These are phyloP conservation scores for Bipolaris victoriae DNA, from an alignment of 2,329 filamentous ascomycete species.

Conservation along the genomic window DNA sequence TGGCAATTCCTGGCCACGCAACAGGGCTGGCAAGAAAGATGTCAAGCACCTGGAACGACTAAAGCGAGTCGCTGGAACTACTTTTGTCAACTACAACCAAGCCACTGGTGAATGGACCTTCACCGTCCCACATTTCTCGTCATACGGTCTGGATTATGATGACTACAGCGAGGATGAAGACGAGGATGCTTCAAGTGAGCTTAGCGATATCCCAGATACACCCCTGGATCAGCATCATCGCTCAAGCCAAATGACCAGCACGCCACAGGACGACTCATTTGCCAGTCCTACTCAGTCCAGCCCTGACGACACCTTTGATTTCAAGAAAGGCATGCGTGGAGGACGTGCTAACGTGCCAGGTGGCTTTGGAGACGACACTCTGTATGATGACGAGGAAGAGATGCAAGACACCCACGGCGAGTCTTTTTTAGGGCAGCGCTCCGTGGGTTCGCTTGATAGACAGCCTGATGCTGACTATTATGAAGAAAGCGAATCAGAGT, in stretches of 20 bases:
- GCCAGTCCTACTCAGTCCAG: conserved; percentile 53
- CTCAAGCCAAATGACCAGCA: conserved; percentile 43
- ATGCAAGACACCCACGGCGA: conserved; percentile 56
- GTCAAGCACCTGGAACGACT: conserved; percentile 84
- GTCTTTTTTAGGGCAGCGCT: conserved; percentile 95
- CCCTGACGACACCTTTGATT: conserved; percentile 62
- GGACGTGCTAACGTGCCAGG: conserved; percentile 70
- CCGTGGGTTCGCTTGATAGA: conserved; percentile 75
- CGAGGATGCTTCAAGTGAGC: conserved; percentile 35
- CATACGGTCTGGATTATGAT: conserved; percentile 82
- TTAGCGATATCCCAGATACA: conserved; percentile 54
- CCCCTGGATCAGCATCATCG: conserved; percentile 45
- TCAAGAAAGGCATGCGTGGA: conserved; percentile 59
- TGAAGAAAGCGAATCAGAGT: conserved; percentile 73
- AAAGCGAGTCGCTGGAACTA: conserved; percentile 77
- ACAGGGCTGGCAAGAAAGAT: conserved; percentile 69
- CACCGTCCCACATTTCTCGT: conserved; percentile 94
- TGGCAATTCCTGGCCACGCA: conserved; percentile 90
- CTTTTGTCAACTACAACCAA: conserved; percentile 79
- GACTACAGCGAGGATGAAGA: conserved; percentile 69
- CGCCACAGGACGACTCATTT: conserved; percentile 46
- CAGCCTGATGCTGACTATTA: conserved; percentile 66
- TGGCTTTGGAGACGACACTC: conserved; percentile 72
- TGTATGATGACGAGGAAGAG: conserved; percentile 62
- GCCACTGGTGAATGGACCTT: conserved; percentile 89